Evolutionary conservation across 2,329 filamentous ascomycete species (phyloP).

Genomic region (Fusarium sp.): DNA sequence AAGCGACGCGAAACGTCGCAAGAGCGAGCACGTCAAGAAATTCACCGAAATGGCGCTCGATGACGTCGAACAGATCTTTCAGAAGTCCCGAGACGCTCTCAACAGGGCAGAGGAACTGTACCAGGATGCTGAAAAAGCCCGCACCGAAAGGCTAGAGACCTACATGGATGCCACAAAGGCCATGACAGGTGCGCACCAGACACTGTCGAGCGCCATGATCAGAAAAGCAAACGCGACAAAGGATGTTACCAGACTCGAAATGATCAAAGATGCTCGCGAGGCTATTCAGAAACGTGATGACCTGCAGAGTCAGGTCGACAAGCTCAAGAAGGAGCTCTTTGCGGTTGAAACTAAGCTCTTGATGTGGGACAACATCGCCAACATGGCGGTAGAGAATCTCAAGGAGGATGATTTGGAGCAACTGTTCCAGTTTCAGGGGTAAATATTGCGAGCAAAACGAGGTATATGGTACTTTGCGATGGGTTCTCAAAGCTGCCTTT

Average conservation of each 20-base stretch:
- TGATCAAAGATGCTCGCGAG: rapidly evolving
- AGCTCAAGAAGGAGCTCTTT: neutral
- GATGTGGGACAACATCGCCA: neutral
- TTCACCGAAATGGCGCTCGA: neutral
- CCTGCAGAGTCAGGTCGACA: rapidly evolving
- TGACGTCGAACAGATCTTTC: neutral
- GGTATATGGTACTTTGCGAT: rapidly evolving
- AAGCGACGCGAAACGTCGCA: neutral
- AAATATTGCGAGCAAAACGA: rapidly evolving
- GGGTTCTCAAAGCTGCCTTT: rapidly evolving
- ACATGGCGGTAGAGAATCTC: neutral
- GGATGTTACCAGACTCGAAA: rapidly evolving
- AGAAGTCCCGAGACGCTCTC: neutral
- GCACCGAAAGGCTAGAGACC: neutral
- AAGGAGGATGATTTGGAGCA: neutral
- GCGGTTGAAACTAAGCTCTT: neutral
- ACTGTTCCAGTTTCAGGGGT: neutral
- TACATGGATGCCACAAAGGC: neutral
- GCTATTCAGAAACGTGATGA: rapidly evolving
- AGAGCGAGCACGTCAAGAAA: neutral
- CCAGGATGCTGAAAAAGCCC: neutral
- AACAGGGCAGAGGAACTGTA: neutral
- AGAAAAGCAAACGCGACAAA: rapidly evolving
- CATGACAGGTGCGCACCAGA: neutral
- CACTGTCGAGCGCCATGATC: rapidly evolving